Evolutionary conservation across 2,329 filamentous ascomycete species (phyloP).

Genomic region (Colletotrichum sp.): DNA sequence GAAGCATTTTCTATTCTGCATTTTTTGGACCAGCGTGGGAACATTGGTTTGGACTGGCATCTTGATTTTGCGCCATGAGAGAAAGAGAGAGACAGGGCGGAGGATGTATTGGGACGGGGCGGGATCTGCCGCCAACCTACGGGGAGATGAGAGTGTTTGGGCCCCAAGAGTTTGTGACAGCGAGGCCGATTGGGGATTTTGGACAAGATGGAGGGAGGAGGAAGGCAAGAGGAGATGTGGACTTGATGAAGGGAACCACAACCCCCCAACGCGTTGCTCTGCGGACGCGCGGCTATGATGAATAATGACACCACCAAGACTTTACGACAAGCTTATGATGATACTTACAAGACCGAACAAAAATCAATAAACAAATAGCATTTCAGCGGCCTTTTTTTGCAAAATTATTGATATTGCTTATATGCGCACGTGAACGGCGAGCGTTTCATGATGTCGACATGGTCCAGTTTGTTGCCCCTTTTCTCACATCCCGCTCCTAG

Average conservation of each 20-base stretch:
- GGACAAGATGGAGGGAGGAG: not conserved
- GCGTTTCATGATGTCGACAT: not conserved
- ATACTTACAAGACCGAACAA: not conserved
- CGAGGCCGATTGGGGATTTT: not conserved
- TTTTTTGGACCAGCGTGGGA: not conserved
- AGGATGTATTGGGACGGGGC: not conserved
- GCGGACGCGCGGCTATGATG: not conserved
- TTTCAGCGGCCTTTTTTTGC: not conserved
- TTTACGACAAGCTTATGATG: not conserved
- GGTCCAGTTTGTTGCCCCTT: not conserved
- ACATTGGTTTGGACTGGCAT: not conserved
- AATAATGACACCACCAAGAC: not conserved
- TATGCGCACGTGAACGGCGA: not conserved
- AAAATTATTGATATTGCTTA: not conserved
- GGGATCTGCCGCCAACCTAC: not conserved
- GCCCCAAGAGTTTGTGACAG: not conserved
- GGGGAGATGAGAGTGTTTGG: not conserved
- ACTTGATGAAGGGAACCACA: not conserved
- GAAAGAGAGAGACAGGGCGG: not conserved
- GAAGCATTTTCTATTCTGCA: not conserved
- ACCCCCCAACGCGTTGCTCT: not conserved
- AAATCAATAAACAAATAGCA: not conserved
- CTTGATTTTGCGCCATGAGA: not conserved
- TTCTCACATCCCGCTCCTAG: not conserved
- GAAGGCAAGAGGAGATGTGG: not conserved